Percentiles rank a stretch among this genome's conserved stretches.
phyloP scores from a whole-genome alignment of 2,329 filamentous ascomycete species.

The Fusarium acutatum region DNA sequence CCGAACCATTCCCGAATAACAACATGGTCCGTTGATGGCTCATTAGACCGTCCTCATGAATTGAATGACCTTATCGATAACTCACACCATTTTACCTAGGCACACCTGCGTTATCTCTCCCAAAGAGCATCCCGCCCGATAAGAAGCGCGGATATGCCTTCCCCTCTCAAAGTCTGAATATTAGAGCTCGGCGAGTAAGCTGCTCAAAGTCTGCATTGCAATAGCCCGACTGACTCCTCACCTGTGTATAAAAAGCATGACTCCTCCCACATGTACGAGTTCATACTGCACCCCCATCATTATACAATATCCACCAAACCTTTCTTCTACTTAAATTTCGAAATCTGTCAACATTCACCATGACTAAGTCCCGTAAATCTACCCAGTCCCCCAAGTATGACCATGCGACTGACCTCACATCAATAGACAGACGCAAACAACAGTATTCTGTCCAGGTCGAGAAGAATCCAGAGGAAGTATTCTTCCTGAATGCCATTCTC shows the following conservation, averaged over 20 bases:
- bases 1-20: accelerated
- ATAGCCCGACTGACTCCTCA: not conserved
- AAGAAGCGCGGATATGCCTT: not conserved
- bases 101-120: accelerated
- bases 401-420: not conserved
- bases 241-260: not conserved
- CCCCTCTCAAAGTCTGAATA: not conserved
- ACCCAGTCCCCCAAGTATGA: accelerated
- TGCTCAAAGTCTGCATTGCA: not conserved
- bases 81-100: accelerated
- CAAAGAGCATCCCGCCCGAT: no score
- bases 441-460: not conserved
- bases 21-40: no score
- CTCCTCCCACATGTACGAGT: not conserved
- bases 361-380: not conserved
- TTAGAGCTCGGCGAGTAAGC: accelerated
- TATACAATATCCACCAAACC: not conserved
- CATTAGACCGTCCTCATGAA: not conserved
- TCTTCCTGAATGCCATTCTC: not conserved
- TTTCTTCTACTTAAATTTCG: not conserved
- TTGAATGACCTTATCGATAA: not conserved
- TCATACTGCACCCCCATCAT: accelerated
- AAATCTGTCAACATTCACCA: not conserved
- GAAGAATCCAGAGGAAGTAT: accelerated
- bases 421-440: not conserved